These are phyloP conservation scores for Colletotrichum lupini DNA, from an alignment of 2,329 filamentous ascomycete species.

Conservation along the genomic window DNA sequence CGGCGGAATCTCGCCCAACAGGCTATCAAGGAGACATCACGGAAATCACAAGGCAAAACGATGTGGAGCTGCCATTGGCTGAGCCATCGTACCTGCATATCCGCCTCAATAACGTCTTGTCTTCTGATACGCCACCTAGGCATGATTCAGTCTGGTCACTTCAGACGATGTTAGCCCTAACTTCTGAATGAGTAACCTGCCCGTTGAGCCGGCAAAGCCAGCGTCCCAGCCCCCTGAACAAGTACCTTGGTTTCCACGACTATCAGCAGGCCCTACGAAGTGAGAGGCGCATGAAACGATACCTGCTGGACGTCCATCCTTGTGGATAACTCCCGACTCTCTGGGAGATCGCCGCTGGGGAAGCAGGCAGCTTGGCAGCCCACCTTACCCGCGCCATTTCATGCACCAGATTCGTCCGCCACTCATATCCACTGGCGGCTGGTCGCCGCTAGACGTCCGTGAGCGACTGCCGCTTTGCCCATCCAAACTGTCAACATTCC, in stretches of 20 bases:
- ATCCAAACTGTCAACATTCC: constrained; percentile 10
- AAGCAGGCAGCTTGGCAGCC: neutral
- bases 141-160: neutral
- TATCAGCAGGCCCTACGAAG: neutral
- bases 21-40: neutral
- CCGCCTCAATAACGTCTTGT: neutral
- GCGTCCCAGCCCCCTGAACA: neutral
- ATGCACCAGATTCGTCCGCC: neutral
- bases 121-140: neutral
- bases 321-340: neutral
- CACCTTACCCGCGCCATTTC: neutral
- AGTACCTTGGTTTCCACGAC: neutral
- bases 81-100: constrained; percentile 3
- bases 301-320: constrained; percentile 10
- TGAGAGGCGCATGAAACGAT: constrained; percentile 23
- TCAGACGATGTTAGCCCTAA: neutral
- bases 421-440: neutral
- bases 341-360: neutral
- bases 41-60: neutral
- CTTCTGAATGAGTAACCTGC: too few relatives aligned
- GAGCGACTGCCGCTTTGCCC: constrained; percentile 8
- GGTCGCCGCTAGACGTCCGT: neutral
- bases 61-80: neutral
- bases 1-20: neutral
- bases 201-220: neutral